Evolutionary conservation across 495 filamentous ascomycete species (phyloP).

Genomic region (Cairneyella variabilis): DNA sequence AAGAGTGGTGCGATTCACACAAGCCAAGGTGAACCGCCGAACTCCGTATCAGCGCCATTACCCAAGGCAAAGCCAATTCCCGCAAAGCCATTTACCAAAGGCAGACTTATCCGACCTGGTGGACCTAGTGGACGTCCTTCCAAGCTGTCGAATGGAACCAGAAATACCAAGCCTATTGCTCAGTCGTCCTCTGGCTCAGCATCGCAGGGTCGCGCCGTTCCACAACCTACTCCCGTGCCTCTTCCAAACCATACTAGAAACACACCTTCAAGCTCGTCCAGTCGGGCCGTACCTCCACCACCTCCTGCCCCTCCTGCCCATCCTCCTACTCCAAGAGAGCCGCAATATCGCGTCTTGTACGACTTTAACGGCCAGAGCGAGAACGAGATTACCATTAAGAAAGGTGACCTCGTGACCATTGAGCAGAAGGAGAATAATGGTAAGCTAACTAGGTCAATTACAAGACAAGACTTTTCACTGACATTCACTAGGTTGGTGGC

Average conservation of each 20-base stretch:
- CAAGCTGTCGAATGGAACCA: slow-evolving; percentile 49
- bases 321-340: slow-evolving; percentile 63
- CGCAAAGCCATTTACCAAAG: slow-evolving; percentile 83
- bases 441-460: slow-evolving; percentile 40
- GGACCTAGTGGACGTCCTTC: slow-evolving; percentile 80
- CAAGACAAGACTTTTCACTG: slow-evolving; percentile 20
- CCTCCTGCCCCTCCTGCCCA: slow-evolving; percentile 69
- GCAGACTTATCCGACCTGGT: slow-evolving; percentile 85
- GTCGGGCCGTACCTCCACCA: slow-evolving; percentile 47
- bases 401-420: slow-evolving; percentile 78
- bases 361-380: slow-evolving; percentile 76
- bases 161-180: slow-evolving; percentile 43
- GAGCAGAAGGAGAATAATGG: slow-evolving; percentile 88
- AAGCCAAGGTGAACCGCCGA: slow-evolving; percentile 74
- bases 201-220: slow-evolving; percentile 41
- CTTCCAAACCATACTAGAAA: slow-evolving; percentile 47
- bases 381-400: slow-evolving; percentile 73
- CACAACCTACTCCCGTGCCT: slow-evolving; percentile 36
- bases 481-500: slow-evolving; percentile 78
- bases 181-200: slow-evolving; percentile 33
- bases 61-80: slow-evolving; percentile 81
- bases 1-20: slow-evolving; percentile 93
- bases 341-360: slow-evolving; percentile 79
- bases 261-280: slow-evolving; percentile 32
- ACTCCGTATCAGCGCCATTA: slow-evolving; percentile 76